These are phyloP conservation scores for Trichomonascus vanleenenianus DNA, from an alignment of 805 yeast species.

Conservation along the genomic window DNA sequence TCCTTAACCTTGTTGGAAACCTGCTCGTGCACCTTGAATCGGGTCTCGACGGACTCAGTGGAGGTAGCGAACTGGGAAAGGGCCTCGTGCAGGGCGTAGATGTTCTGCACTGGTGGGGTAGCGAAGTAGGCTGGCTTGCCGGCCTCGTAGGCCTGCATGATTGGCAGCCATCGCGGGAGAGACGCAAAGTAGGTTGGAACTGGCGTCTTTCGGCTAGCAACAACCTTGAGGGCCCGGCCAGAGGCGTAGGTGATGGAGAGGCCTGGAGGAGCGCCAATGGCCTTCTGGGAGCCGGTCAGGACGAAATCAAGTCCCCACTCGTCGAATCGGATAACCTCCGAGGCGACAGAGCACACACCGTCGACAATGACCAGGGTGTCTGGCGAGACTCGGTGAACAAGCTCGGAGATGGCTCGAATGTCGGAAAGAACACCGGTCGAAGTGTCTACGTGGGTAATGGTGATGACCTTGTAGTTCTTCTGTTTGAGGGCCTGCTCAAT, in stretches of 20 bases:
- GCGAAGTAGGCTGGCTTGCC: constrained; percentile 82
- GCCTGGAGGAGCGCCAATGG: constrained; percentile 92
- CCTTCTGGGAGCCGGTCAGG: constrained; percentile 91
- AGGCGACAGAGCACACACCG: constrained; percentile 92
- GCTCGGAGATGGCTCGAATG: constrained; percentile 50
- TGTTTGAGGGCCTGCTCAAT: constrained; percentile 48
- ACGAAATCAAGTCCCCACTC: constrained; percentile 86
- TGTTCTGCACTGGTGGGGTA: constrained; percentile 89
- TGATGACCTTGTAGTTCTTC: constrained; percentile 56
- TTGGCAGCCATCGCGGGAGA: constrained; percentile 78
- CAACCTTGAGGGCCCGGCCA: constrained; percentile 64
- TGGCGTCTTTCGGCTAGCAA: constrained; percentile 39
- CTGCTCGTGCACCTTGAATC: constrained; percentile 56
- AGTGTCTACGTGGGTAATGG: constrained; percentile 93
- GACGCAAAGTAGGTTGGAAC: constrained; percentile 55
- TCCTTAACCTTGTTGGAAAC: constrained; percentile 62
- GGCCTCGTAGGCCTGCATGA: constrained; percentile 77
- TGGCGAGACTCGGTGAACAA: constrained; percentile 63
- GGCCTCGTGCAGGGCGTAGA: constrained; percentile 73
- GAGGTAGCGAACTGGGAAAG: constrained; percentile 55
- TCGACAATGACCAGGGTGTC: constrained; percentile 80
- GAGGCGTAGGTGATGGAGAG: constrained; percentile 71
- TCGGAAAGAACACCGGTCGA: constrained; percentile 87
- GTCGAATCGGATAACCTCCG: constrained; percentile 78
- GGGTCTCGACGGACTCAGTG: constrained; percentile 39